These are phyloP conservation scores for Myxozyma udenii DNA, from an alignment of 805 yeast genomes.

Conservation along the genomic window DNA sequence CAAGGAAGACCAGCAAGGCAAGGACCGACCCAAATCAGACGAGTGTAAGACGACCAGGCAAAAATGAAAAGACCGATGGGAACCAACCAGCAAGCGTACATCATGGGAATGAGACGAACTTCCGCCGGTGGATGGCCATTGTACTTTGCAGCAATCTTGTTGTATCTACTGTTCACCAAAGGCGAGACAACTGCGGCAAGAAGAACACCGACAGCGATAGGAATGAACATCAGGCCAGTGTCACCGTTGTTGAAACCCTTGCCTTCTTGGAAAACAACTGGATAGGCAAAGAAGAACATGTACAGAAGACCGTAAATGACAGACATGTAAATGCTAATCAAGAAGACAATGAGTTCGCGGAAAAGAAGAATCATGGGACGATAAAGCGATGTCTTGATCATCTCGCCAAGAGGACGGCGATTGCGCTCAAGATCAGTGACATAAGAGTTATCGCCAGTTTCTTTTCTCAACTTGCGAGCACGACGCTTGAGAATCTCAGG, in stretches of 20 bases:
- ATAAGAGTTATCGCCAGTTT: slow-evolving; percentile 51
- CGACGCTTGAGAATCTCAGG: slow-evolving; percentile 52
- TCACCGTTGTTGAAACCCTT: slow-evolving; percentile 54
- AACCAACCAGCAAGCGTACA: slow-evolving; percentile 51
- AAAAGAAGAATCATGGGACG: slow-evolving; percentile 71
- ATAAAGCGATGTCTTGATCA: slow-evolving; percentile 62
- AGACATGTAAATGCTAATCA: slow-evolving; percentile 51
- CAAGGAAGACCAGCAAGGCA: slow-evolving; percentile 44
- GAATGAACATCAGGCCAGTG: slow-evolving; percentile 63
- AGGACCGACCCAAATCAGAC: slow-evolving; percentile 54
- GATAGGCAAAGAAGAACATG: slow-evolving; percentile 56
- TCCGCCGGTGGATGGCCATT: slow-evolving; percentile 55
- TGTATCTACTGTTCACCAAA: slow-evolving; percentile 38
- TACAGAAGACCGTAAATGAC: slow-evolving; percentile 50
- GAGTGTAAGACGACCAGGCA: slow-evolving; percentile 55
- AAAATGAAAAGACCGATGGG: slow-evolving; percentile 57
- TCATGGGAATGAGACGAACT: slow-evolving; percentile 57
- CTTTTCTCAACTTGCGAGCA: slow-evolving; percentile 50
- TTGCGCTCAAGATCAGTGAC: slow-evolving; percentile 65
- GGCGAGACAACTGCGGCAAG: slow-evolving; percentile 40
- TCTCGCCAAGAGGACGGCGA: slow-evolving; percentile 63
- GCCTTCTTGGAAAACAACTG: slow-evolving; percentile 54
- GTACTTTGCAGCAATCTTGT: slow-evolving; percentile 39
- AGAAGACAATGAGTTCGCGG: slow-evolving; percentile 45
- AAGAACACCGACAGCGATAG: slow-evolving; percentile 72